These are phyloP conservation scores for Extremus antarcticus DNA, from an alignment of 495 filamentous ascomycete genomes.

Conservation along the genomic window DNA sequence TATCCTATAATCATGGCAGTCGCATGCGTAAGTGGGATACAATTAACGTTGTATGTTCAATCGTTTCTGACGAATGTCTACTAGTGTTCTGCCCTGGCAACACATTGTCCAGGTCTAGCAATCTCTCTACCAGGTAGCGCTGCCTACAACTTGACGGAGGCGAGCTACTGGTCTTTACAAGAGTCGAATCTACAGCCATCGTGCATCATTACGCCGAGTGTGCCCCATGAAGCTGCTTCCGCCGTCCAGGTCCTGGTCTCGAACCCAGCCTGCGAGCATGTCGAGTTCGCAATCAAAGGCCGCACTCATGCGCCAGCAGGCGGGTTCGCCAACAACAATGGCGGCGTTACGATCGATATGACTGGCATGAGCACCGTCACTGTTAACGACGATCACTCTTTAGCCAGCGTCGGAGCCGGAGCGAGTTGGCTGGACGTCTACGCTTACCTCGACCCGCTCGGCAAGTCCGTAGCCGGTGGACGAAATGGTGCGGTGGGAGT, in stretches of 20 bases:
- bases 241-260: not conserved
- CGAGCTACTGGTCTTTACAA: constrained; percentile 7
- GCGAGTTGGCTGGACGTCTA: constrained; percentile 21
- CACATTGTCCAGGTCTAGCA: not conserved
- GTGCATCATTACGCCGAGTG: constrained; percentile 1
- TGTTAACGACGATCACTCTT: constrained; percentile 31
- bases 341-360: constrained; percentile 44
- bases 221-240: not conserved
- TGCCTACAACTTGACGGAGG: not conserved
- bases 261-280: not conserved
- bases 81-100: not conserved
- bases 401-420: constrained; percentile 17
- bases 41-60: not conserved
- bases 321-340: constrained; percentile 41
- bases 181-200: constrained; percentile 6
- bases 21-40: not conserved
- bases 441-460: constrained; percentile 6
- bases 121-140: not conserved
- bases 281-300: constrained; percentile 2
- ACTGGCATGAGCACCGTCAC: constrained; percentile 34
- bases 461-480: constrained; percentile 18
- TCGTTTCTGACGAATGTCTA: not conserved
- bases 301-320: constrained; percentile 37
- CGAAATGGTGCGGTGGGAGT: constrained; percentile 21
- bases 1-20: not conserved